These are phyloP conservation scores for Quercus parvula DNA, from an alignment of 306 rosid genomes.

Conservation along the genomic window DNA sequence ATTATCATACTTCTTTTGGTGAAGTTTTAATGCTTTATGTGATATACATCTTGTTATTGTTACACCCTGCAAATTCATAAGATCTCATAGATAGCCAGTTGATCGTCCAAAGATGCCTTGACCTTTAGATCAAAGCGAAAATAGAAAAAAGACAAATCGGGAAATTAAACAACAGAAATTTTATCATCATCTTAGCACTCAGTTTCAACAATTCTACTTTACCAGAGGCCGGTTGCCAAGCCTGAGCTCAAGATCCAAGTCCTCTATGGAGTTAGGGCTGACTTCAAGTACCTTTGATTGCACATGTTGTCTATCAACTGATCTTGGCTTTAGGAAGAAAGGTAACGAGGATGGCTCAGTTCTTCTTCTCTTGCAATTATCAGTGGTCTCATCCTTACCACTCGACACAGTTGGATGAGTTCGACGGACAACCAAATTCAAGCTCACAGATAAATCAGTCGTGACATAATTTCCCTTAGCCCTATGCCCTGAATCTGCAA, in stretches of 20 bases:
- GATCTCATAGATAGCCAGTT: neutral
- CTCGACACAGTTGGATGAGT: constrained; percentile 16
- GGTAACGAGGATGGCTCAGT: constrained; percentile 35
- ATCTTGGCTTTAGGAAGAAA: constrained; percentile 33
- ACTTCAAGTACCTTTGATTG: constrained; percentile 27
- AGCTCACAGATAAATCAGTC: constrained; percentile 39
- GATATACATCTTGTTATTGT: constrained; percentile 16
- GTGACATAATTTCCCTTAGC: constrained; percentile 22
- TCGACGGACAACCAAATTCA: constrained; percentile 33
- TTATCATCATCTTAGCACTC: neutral
- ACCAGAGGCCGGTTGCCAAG: constrained; percentile 42
- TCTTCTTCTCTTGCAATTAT: constrained; percentile 62
- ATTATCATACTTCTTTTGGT: neutral
- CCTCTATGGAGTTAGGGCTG: constrained; percentile 37
- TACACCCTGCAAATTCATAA: constrained; percentile 23
- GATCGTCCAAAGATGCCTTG: constrained; percentile 11
- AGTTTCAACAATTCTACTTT: constrained; percentile 18
- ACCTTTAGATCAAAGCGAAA: neutral
- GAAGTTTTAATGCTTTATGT: constrained; percentile 15
- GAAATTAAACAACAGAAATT: constrained; percentile 16
- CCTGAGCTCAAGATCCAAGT: constrained; percentile 62
- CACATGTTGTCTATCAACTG: constrained; percentile 3
- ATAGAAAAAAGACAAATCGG: neutral
- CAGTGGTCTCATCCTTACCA: constrained; percentile 13
- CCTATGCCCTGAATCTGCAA: constrained; percentile 31